Evolutionary conservation across 1,139 yeast genomes (phyloP), one percentile per base, ranked within the genome.

Genomic region (Scheffersomyces insectosa): DNA sequence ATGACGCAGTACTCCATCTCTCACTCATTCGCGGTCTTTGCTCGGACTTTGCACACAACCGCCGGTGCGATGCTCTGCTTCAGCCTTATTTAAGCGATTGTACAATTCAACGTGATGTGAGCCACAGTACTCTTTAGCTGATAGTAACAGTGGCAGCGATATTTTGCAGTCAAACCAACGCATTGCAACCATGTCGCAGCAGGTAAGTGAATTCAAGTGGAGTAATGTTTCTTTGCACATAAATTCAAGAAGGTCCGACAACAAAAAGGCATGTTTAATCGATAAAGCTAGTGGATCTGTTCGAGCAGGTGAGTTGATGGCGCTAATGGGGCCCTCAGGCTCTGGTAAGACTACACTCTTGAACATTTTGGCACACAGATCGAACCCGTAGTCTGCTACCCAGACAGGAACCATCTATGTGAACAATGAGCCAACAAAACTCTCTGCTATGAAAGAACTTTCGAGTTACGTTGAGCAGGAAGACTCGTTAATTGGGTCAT

Each of bases 281-380:
- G 56, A 61, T 37, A 40, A 53, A 31, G 53, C 60, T 25, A 56
- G 56, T 12, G 66, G 66, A 5, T 43, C 52, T 40, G 60, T 62
- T 23, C 45, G 46, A 33, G 55, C 60, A 2, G 68, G 67, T 4
- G 62, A 59, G 40, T 49, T 63, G 33, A 56, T 63, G 42, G 62
- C 60, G 1, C 44, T 60, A 28, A 60, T 59, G 64, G 64, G 64
- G 8, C 60, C 61, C 8, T 57, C 62, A 7, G 64, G 64, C 16
- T 52, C 56, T 14, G 64, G 64, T 5, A 59, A 54, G 41, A 59
- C 63, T 13, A 58, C 63, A 0, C 43, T 60, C 25, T 48, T 59
- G 31, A 58, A 59, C 40, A 40, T 48, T 4, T 48, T 59, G 23
- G 50, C 61, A 9, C 52, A 52, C 33, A 49, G 63, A 41, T 34